Conservation (phyloP, 164 flowering plant species). For the Vitis rupestris region DNA sequence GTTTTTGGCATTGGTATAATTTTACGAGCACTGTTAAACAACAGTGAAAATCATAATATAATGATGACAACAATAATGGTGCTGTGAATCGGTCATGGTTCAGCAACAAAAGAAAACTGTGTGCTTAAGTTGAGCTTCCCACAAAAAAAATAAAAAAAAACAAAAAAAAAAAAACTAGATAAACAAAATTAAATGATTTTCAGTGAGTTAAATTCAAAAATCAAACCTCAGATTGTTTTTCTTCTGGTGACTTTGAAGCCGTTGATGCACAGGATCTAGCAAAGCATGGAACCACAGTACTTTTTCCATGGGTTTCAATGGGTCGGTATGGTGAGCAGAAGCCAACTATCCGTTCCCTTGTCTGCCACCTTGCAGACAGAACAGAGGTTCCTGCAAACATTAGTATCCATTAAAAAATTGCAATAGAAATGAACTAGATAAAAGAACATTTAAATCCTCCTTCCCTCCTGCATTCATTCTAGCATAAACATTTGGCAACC, state of each 20-base stretch:
- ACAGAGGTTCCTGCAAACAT: slow-evolving; percentile 23
- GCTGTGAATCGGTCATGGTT: too few relatives aligned
- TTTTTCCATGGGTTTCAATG: slow-evolving; percentile 5
- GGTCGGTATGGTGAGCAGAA: slow-evolving; percentile 11
- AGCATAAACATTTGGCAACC: too few relatives aligned
- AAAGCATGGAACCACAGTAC: slow-evolving; percentile 9
- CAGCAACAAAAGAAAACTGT: too few relatives aligned
- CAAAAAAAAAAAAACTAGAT: background rate
- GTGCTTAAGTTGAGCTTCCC: background rate
- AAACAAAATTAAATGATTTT: background rate
- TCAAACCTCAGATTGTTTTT: slow-evolving; percentile 40
- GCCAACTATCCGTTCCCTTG: slow-evolving; percentile 8
- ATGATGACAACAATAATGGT: too few relatives aligned
- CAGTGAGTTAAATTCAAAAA: background rate
- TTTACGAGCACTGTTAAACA: too few relatives aligned
- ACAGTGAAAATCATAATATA: too few relatives aligned
- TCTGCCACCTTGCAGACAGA: slow-evolving; percentile 14
- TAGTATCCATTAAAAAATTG: too few relatives aligned
- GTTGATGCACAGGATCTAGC: slow-evolving; percentile 42
- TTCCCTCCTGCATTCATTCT: too few relatives aligned
- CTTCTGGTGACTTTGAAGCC: slow-evolving; percentile 26
- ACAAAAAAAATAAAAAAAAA: background rate
- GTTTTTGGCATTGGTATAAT: too few relatives aligned
- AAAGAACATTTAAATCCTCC: too few relatives aligned
- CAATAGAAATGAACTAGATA: too few relatives aligned